A percentile compares a stretch with the other conserved stretches of the same genome.
Conservation (phyloP, 176 grass and related monocot species). For the Carex pumila region DNA sequence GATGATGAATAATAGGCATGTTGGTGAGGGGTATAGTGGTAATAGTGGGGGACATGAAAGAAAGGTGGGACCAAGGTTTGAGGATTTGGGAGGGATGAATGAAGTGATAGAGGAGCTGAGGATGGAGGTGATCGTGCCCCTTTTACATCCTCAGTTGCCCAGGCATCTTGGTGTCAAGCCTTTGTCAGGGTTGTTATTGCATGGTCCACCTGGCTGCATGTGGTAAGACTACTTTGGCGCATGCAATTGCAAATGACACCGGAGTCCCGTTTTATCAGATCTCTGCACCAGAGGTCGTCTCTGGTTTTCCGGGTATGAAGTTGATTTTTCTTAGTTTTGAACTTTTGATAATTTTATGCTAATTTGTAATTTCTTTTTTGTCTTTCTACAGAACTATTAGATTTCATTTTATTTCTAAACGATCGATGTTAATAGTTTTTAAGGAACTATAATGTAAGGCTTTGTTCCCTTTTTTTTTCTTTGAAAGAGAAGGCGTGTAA, state of each 20-base stretch:
- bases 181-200: conserved; percentile 59
- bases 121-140: conserved; percentile 82
- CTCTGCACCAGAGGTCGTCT: conserved; percentile 48
- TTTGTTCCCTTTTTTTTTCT: too few relatives aligned
- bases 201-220: conserved; percentile 76
- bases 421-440: not conserved
- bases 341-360: not conserved
- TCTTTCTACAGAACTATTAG: not conserved
- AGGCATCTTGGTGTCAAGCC: conserved; percentile 57
- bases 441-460: not conserved
- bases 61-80: conserved; percentile 31
- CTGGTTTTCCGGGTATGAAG: conserved; percentile 54
- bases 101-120: conserved; percentile 52
- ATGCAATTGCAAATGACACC: conserved; percentile 84
- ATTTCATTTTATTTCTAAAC: not conserved
- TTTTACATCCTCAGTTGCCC: conserved; percentile 69
- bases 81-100: conserved; percentile 60
- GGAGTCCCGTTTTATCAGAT: conserved; percentile 70
- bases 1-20: not conserved
- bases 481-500: not conserved
- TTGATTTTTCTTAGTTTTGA: not conserved
- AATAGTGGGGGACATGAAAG: not conserved
- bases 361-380: not conserved
- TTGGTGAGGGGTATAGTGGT: conserved; percentile 16
- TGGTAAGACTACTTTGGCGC: conserved; percentile 79